A percentile compares a stretch with the other conserved stretches of the same genome.
Conservation (phyloP, 2,329 filamentous ascomycete species). For the Zasmidium cellare region DNA sequence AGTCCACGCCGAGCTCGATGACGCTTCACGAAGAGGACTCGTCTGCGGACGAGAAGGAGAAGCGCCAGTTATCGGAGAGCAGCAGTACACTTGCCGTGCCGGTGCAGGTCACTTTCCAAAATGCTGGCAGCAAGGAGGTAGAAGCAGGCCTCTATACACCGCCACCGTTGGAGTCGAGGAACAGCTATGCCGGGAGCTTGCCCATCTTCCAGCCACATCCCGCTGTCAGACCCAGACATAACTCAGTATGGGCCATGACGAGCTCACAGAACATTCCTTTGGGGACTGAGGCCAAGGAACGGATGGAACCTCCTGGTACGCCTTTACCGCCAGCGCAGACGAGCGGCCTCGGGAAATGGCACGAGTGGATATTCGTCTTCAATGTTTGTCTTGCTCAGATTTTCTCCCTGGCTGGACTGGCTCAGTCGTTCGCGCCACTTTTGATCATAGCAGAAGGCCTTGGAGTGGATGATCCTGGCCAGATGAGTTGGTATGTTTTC, state of each 20-base stretch:
- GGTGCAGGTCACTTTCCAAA: neutral
- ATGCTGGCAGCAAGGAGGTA: neutral
- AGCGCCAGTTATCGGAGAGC: neutral
- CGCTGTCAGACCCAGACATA: neutral
- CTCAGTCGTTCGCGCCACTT: constrained; percentile 15
- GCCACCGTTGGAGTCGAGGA: neutral
- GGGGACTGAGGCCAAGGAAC: neutral
- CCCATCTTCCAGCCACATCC: neutral
- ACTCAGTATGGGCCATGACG: neutral
- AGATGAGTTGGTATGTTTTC: constrained; percentile 42
- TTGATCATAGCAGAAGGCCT: constrained; percentile 44
- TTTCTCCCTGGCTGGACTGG: constrained; percentile 16
- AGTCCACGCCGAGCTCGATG: neutral
- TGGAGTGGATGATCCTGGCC: constrained; percentile 39
- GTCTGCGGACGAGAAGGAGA: neutral
- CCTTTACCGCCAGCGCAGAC: neutral
- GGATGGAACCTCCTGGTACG: neutral
- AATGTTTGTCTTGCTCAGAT: constrained; percentile 21
- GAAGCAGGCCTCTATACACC: neutral
- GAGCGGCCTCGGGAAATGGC: neutral
- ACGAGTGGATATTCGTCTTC: constrained; percentile 28
- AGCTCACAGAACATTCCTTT: neutral
- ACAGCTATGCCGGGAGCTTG: neutral
- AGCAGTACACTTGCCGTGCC: neutral
- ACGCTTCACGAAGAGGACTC: neutral